A percentile compares a stretch with the other conserved stretches of the same genome.
phyloP scores from a whole-genome alignment of 768 basidiomycete genomes.

The Suillus subalutaceus region DNA sequence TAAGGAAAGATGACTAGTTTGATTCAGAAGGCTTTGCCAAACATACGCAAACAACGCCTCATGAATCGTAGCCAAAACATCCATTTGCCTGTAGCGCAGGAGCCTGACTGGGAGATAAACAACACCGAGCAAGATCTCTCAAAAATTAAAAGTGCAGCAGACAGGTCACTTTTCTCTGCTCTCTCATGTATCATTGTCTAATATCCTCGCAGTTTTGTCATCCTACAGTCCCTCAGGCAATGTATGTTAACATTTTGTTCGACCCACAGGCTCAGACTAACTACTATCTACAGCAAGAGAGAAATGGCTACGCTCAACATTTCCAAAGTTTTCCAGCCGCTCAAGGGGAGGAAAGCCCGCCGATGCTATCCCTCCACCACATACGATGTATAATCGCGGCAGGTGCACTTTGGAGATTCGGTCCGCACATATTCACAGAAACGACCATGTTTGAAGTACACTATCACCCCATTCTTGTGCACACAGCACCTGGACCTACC shows the following conservation, averaged over 20 bases:
- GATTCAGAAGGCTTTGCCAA: constrained; percentile 15
- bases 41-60: constrained; percentile 26
- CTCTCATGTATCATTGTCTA: constrained; percentile 7
- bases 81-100: constrained; percentile 57
- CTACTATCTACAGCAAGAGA: constrained; percentile 56
- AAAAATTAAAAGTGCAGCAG: constrained; percentile 49
- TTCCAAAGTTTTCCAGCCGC: constrained; percentile 74
- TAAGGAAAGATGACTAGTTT: constrained; percentile 6
- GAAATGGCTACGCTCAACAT: constrained; percentile 64
- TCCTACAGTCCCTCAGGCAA: constrained; percentile 71
- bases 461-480: constrained; percentile 49
- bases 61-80: constrained; percentile 31
- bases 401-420: constrained; percentile 73
- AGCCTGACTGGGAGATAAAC: constrained; percentile 63
- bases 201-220: constrained; percentile 49
- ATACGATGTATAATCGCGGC: constrained; percentile 66
- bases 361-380: constrained; percentile 59
- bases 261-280: constrained; percentile 18
- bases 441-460: constrained; percentile 76
- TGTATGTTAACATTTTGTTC: constrained; percentile 42
- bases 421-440: constrained; percentile 71
- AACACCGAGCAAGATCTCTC: constrained; percentile 42
- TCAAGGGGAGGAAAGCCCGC: constrained; percentile 59
- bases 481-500: constrained; percentile 24
- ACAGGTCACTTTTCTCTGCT: constrained; percentile 48